A percentile compares a stretch with the other conserved stretches of the same genome.
Evolutionary conservation across 1,284 basidiomycete genomes (phyloP).

Genomic region (Ustilago curta): DNA sequence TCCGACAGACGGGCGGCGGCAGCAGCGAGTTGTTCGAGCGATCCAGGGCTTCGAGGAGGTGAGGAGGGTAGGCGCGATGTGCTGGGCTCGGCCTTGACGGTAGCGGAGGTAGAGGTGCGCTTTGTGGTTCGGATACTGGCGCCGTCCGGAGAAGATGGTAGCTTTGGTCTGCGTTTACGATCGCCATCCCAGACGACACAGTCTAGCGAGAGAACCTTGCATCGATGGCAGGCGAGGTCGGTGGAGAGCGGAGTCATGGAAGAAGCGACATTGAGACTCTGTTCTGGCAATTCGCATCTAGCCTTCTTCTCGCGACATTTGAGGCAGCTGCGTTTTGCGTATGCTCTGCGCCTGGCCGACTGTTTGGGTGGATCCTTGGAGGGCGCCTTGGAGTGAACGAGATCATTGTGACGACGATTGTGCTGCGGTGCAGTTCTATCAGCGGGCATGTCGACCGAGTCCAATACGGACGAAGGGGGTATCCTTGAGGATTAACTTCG

Average conservation of each 20-base stretch:
- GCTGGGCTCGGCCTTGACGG: slow-evolving; percentile 23
- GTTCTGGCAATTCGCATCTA: slow-evolving; percentile 51
- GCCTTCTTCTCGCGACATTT: slow-evolving; percentile 57
- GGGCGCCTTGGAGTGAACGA: slow-evolving; percentile 2
- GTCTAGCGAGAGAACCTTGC: slow-evolving; percentile 47
- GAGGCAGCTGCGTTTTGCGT: slow-evolving; percentile 58
- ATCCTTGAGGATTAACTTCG: too few relatives aligned
- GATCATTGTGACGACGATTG: slow-evolving; percentile 12
- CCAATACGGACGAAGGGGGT: too few relatives aligned
- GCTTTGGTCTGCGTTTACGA: slow-evolving; percentile 48
- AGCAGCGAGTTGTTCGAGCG: slow-evolving; percentile 46
- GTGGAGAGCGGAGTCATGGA: slow-evolving; percentile 36
- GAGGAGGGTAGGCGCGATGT: slow-evolving; percentile 25
- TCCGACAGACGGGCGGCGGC: slow-evolving; percentile 47
- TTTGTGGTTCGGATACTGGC: not conserved
- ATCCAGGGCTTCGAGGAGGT: slow-evolving; percentile 38
- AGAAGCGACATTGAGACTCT: slow-evolving; percentile 44
- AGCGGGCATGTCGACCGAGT: slow-evolving; percentile 20
- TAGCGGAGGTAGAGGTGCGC: not conserved
- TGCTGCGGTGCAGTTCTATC: slow-evolving; percentile 16
- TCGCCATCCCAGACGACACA: slow-evolving; percentile 61
- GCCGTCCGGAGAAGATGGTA: not conserved
- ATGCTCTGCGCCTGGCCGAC: slow-evolving; percentile 41
- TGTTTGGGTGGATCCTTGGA: slow-evolving; percentile 21
- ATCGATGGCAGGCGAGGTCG: slow-evolving; percentile 48